Conservation (phyloP, 352 stramenopile species). For the Pythium dissimile region DNA sequence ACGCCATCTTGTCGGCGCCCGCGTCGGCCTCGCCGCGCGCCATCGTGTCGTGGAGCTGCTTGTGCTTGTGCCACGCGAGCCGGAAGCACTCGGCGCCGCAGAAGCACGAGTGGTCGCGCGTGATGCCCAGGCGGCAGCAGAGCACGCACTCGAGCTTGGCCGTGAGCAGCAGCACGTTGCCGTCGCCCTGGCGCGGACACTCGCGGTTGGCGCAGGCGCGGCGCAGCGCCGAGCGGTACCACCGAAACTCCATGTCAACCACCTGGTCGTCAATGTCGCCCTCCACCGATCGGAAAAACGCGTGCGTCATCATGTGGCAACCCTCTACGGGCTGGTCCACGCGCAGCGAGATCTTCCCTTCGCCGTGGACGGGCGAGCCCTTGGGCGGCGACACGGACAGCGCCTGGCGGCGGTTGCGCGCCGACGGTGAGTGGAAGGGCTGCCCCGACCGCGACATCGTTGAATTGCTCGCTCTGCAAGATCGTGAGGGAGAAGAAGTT, state of each 20-base stretch:
- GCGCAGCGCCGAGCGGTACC: conserved; percentile 33
- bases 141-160: conserved; percentile 43
- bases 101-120: conserved; percentile 37
- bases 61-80: conserved; percentile 39
- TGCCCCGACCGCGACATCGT: conserved; percentile 9
- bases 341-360: conserved; percentile 40
- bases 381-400: conserved; percentile 28
- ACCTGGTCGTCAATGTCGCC: conserved; percentile 37
- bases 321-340: conserved; percentile 48
- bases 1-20: conserved; percentile 22
- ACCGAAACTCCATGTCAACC: conserved; percentile 38
- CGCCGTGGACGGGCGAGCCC: conserved; percentile 33
- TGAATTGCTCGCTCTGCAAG: too few species aligned
- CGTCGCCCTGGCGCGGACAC: conserved; percentile 36
- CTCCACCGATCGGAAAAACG: conserved; percentile 41
- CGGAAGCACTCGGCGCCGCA: conserved; percentile 42
- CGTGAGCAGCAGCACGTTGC: conserved; percentile 39
- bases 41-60: conserved; percentile 34
- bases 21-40: conserved; percentile 3
- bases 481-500: too few species aligned
- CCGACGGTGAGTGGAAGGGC: conserved; percentile 19
- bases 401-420: conserved; percentile 18
- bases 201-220: conserved; percentile 35
- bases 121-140: conserved; percentile 35
- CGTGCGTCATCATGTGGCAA: conserved; percentile 38